Evolutionary conservation across 73 alveolate species (phyloP).

Genomic region (Paraurostyla sp.): DNA sequence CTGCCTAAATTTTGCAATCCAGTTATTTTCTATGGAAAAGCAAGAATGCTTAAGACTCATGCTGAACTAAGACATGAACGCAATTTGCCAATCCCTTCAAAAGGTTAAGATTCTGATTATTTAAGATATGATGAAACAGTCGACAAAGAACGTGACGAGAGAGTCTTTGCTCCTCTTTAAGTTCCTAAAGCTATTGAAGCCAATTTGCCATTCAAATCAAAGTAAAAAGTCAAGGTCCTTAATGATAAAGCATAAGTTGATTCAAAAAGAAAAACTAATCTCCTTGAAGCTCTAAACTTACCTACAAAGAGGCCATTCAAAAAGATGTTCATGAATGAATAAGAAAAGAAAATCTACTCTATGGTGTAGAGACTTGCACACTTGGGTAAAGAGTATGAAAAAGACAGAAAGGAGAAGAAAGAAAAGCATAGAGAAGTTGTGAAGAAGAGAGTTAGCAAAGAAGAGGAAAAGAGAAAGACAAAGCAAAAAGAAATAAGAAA

Average conservation of each 20-base stretch:
- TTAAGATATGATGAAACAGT: constrained; percentile 64
- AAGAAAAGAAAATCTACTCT: constrained; percentile 89
- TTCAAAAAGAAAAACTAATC: constrained; percentile 73
- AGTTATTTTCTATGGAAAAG: constrained; percentile 74
- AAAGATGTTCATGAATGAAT: constrained; percentile 84
- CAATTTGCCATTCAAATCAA: constrained; percentile 95
- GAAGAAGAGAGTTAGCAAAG: constrained; percentile 77
- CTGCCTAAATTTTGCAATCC: constrained; percentile 97
- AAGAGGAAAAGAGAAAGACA: constrained; percentile 71
- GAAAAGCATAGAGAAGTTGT: constrained; percentile 69
- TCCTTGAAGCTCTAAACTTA: constrained; percentile 71
- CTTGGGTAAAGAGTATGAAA: constrained; percentile 83
- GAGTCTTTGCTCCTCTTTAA: constrained; percentile 91
- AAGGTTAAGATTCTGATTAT: constrained; percentile 91
- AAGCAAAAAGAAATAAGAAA: constrained; percentile 55
- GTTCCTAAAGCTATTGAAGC: constrained; percentile 91
- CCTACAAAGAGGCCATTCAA: constrained; percentile 91
- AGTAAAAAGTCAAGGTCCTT: constrained; percentile 80
- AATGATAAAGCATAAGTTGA: constrained; percentile 78
- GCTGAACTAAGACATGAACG: constrained; percentile 92
- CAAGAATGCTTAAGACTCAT: constrained; percentile 92
- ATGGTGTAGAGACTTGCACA: constrained; percentile 90
- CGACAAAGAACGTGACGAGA: constrained; percentile 91
- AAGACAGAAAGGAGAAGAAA: constrained; percentile 72
- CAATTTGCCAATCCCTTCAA: constrained; percentile 84